Base-by-base conservation (phyloP, 2,329 filamentous ascomycete species). In the Coccinonectria pachysandricola region DNA sequence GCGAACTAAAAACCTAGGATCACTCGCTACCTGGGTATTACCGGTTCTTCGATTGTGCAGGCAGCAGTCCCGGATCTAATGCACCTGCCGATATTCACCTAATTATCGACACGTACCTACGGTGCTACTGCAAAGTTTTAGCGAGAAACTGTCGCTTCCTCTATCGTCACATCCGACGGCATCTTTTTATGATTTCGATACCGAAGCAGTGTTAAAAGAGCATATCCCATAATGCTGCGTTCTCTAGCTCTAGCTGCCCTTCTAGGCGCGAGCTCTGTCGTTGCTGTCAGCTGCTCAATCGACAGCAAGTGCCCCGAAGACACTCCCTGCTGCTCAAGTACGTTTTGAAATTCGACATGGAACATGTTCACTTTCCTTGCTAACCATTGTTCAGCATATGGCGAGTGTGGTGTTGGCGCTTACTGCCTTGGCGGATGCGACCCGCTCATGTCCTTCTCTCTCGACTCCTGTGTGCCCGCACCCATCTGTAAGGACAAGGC, bases 341-440 rank as follows among this genome's bases (percentile, higher is more conserved):
- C 64, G 79, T 73, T 7, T 19, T 19, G 8, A 24, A 8, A 17
- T 12, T 8, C 15, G 12, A 24, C 3, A 8, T 7, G 4, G n/a
- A n/a, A n/a, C n/a, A 9, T 6, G 11, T 7, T 15, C 2, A n/a
- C 1, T n/a, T 14, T 10, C 15, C 19, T n/a, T 11, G 8, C 14
- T 10, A 16, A 10, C 18, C 17, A 19, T 21, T 43, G 4, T 20
- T 26, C 48, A 93, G 85, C 91, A 58, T 96, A 95, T 57, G 84
- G 84, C 45, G 68, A 88, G 56, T 96, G 91, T 49, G 91, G 88
- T 61, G 75, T 86, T 30, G 91, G 91, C 47, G 91, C 87, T 30
- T 96, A 82, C 69, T 98, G 91, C 50, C 73, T 98, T 12, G 91
- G 91, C 46, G 91, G 91, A 37, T 98, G 91, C 63, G 88, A 96